Evolutionary conservation across 306 rosid genomes (phyloP), one percentile per base, ranked within the genome.

Genomic region (Trifolium fragiferum): DNA sequence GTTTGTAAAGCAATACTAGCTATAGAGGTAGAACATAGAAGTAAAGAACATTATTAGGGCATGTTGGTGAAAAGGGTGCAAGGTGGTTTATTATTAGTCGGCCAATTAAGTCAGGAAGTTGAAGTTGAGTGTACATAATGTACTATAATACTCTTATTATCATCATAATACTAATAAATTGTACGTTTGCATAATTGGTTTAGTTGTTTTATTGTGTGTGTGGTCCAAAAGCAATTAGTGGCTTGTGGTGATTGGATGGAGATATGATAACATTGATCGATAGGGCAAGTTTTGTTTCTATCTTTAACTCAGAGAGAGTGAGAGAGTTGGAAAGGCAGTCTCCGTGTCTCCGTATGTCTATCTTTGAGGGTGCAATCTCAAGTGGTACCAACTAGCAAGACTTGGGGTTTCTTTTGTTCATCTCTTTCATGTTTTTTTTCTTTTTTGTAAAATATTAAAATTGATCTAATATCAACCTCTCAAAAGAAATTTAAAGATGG

Each of bases 51-150:
- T 60, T 60, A 60, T 60, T 60, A 60, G 20, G 41, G 66, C 66
- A 30, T 60, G 66, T 60, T 60, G 66, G 66, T 27, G 18, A 30
- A 60, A 30, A 7, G 41, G 66, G 41, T 60, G 66, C 66, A 60
- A 14, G 20, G 11, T 60, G 20, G 66, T 60, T 60, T 30, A 53
- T 53, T 53, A 18, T 16, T 18, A 59, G 66, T 30, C 12, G 66
- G 66, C 66, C 32, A 60, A 30, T 60, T 23, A 60, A 27, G 10
- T 2, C 7, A 0, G n/a, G 8, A 3, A 15, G 38, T 13, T 59
- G 65, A 59, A 57, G 60, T 59, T 59, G 65, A 59, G 65, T 59
- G 19, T 59, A 13, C 6, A 59, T 12, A 58, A 30, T 27, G 5
- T 27, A 27, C 32, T 27, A 27, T 4, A 3, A 3, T 0, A 27